Evolutionary conservation across 805 yeast species (phyloP).

Genomic region (Wickerhamomyces chambardii): DNA sequence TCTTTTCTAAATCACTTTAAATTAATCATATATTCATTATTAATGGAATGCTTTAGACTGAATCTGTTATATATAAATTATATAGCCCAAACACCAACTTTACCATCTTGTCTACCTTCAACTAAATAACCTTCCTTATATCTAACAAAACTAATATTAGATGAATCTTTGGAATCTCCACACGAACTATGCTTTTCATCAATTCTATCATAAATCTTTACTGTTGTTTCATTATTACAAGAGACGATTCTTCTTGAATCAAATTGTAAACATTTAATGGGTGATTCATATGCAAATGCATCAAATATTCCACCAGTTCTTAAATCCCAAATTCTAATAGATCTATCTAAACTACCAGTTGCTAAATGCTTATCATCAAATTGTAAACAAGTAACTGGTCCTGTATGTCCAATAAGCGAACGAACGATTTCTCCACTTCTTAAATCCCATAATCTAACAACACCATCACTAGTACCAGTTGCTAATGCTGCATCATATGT

Average conservation of each 20-base stretch:
- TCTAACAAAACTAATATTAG: constrained; percentile 30
- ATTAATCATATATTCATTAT: no score
- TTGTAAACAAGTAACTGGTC: constrained; percentile 56
- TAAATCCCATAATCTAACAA: constrained; percentile 70
- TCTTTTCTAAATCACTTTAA: no score
- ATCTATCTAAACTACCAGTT: constrained; percentile 56
- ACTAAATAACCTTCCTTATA: constrained; percentile 59
- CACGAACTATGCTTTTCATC: constrained; percentile 44
- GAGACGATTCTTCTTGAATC: constrained; percentile 48
- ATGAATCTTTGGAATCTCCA: constrained; percentile 29
- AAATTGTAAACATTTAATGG: constrained; percentile 48
- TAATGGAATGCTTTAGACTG: no score
- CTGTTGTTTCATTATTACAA: constrained; percentile 38
- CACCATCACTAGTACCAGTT: constrained; percentile 70
- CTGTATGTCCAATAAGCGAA: constrained; percentile 58
- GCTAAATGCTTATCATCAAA: constrained; percentile 58
- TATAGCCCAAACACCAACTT: constrained; percentile 65
- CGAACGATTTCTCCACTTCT: constrained; percentile 60
- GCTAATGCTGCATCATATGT: constrained; percentile 72
- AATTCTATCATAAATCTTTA: constrained; percentile 50
- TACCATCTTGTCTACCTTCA: constrained; percentile 56
- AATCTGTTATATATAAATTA: no score
- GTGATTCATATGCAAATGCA: constrained; percentile 51
- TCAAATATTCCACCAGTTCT: constrained; percentile 56
- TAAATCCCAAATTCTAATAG: constrained; percentile 65